Conservation (phyloP, 805 yeast genomes). For the Ogataea nakhonphanomensis region DNA sequence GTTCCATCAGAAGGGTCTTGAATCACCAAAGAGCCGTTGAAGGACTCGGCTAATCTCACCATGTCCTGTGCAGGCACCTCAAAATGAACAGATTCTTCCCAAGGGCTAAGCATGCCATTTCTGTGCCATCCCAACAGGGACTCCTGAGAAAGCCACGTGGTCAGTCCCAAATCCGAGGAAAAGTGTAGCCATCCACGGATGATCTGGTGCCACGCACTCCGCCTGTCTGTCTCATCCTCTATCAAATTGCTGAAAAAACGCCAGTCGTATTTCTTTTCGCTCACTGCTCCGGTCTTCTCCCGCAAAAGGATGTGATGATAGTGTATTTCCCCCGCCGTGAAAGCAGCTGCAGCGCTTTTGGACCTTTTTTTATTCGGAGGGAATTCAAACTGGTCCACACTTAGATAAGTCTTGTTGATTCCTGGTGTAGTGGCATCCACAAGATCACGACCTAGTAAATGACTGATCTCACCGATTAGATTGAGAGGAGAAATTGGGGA, state of each 20-base stretch:
- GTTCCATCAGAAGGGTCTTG: conserved; percentile 44
- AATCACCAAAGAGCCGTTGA: conserved; percentile 44
- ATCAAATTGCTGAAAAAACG: conserved; percentile 52
- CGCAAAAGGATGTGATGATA: conserved; percentile 32
- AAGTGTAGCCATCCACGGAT: conserved; percentile 45
- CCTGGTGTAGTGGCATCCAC: conserved; percentile 25
- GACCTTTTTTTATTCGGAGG: conserved; percentile 30
- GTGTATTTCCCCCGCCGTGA: conserved; percentile 29
- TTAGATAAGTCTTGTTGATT: conserved; percentile 19
- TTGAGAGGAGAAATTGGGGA: conserved; percentile 30
- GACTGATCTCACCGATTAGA: conserved; percentile 27
- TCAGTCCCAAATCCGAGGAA: conserved; percentile 39
- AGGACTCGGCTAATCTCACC: conserved; percentile 41
- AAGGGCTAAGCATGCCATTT: conserved; percentile 49
- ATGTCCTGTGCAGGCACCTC: conserved; percentile 50
- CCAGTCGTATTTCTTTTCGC: conserved; percentile 56
- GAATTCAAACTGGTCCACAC: conserved; percentile 24
- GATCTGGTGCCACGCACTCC: conserved; percentile 43
- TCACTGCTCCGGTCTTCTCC: conserved; percentile 30
- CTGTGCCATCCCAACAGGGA: conserved; percentile 47
- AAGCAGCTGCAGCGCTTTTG: conserved; percentile 31
- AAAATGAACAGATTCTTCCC: conserved; percentile 49
- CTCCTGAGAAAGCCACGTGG: conserved; percentile 49
- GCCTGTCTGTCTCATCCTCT: conserved; percentile 36
- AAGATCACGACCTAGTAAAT: conserved; percentile 29